A percentile compares a stretch with the other conserved stretches of the same genome.
These are phyloP conservation scores for Andrographis paniculata DNA, from an alignment of 305 asterid genomes.

Conservation along the genomic window DNA sequence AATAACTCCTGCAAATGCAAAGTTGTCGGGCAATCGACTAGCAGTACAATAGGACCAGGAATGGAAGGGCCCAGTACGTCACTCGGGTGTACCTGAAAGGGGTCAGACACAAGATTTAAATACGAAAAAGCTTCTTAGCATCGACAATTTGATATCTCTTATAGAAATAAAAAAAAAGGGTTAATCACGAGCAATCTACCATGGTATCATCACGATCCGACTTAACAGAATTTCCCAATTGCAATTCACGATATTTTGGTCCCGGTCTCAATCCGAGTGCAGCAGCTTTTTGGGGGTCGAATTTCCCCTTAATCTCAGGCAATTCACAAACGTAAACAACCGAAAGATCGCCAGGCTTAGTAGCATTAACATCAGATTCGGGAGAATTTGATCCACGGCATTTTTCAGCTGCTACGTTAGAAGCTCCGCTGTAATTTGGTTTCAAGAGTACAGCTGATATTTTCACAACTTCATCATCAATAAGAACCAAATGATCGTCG, in stretches of 20 bases:
- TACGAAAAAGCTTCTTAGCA: slow-evolving; percentile 1
- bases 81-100: slow-evolving; percentile 65
- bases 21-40: slow-evolving; percentile 82
- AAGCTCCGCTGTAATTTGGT: slow-evolving; percentile 36
- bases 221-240: slow-evolving; percentile 65
- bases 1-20: slow-evolving; percentile 49
- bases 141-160: too few relatives aligned
- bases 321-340: slow-evolving; percentile 67
- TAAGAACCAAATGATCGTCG: slow-evolving; percentile 50
- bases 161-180: not conserved
- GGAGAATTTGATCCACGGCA: slow-evolving; percentile 17
- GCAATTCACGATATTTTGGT: slow-evolving; percentile 66
- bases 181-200: slow-evolving; percentile 20
- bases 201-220: slow-evolving; percentile 53
- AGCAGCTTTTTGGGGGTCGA: slow-evolving; percentile 65
- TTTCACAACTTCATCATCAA: slow-evolving; percentile 79
- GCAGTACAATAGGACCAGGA: slow-evolving; percentile 78
- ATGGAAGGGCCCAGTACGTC: slow-evolving; percentile 80
- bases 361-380: slow-evolving; percentile 14
- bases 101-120: slow-evolving; percentile 11
- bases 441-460: slow-evolving; percentile 69
- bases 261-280: slow-evolving; percentile 81
- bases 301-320: slow-evolving; percentile 78
- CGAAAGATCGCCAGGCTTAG: slow-evolving; percentile 45
- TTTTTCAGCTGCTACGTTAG: slow-evolving; percentile 13